Evolutionary conservation across 495 filamentous ascomycete genomes (phyloP).

Genomic region (Hyphodiscus hymeniophilus): DNA sequence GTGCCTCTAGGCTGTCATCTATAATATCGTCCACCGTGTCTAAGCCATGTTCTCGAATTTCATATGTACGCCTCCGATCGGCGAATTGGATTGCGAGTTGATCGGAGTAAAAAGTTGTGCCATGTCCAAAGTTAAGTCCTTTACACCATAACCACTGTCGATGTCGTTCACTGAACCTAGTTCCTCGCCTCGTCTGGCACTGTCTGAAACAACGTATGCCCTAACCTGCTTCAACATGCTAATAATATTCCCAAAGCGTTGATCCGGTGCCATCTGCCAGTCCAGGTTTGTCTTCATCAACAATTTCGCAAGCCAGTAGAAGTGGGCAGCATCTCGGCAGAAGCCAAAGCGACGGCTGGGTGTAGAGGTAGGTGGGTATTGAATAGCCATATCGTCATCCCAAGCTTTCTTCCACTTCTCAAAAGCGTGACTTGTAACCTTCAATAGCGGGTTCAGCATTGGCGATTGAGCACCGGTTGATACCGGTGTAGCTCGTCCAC

Average conservation of each 20-base stretch:
- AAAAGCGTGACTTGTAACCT: conserved; percentile 33
- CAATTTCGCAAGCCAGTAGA: conserved; percentile 54
- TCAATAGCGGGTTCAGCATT: conserved; percentile 14
- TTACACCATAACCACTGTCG: conserved; percentile 49
- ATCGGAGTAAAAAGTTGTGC: conserved; percentile 53
- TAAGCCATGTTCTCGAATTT: conserved; percentile 12
- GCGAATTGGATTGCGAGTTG: conserved; percentile 23
- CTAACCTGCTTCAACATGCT: conserved; percentile 48
- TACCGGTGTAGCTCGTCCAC: conserved; percentile 20
- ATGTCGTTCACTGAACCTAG: conserved; percentile 50
- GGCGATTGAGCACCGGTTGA: conserved; percentile 9
- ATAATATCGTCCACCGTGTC: conserved; percentile 7
- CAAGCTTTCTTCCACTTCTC: conserved; percentile 59
- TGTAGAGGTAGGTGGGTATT: conserved; percentile 43
- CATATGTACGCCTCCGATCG: conserved; percentile 19
- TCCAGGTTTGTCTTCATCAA: conserved; percentile 41
- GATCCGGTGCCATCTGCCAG: conserved; percentile 42
- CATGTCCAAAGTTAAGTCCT: conserved; percentile 58
- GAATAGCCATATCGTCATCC: conserved; percentile 54
- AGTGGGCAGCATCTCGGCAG: conserved; percentile 55
- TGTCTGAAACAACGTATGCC: conserved; percentile 43
- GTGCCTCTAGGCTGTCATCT: conserved; percentile 10
- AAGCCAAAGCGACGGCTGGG: conserved; percentile 49
- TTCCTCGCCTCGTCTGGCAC: conserved; percentile 42
- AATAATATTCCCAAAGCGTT: conserved; percentile 49